Evolutionary conservation across 2,329 filamentous ascomycete genomes (phyloP).

Genomic region (Penicillium janthinellum): DNA sequence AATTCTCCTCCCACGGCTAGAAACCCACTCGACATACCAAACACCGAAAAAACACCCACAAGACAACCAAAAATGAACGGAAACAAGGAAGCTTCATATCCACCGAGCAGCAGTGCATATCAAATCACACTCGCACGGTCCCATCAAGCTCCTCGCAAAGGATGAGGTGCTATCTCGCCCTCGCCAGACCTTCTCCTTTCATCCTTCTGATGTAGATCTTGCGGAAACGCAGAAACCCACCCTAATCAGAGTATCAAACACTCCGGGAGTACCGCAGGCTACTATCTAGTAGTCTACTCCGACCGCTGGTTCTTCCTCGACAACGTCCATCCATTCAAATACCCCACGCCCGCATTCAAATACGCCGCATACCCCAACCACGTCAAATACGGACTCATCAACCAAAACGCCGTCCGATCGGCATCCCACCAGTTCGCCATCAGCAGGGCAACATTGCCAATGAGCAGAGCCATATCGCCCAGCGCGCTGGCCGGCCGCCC

Average conservation of each 20-base stretch:
- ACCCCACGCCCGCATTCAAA: constrained; percentile 68
- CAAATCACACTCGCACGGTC: neutral
- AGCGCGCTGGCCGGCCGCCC: constrained; percentile 74
- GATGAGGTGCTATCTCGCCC: no score
- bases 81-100: neutral
- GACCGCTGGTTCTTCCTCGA: constrained; percentile 43
- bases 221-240: no score
- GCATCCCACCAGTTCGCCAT: constrained; percentile 74
- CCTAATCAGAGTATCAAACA: no score
- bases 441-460: constrained; percentile 72
- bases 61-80: neutral
- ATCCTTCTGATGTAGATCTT: no score
- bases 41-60: neutral
- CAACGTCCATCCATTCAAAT: constrained; percentile 66
- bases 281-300: constrained; percentile 11
- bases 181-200: no score
- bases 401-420: constrained; percentile 71
- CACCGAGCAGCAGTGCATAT: neutral
- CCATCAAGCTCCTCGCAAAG: neutral
- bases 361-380: constrained; percentile 92
- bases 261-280: no score
- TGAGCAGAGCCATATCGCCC: constrained; percentile 71
- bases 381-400: constrained; percentile 76
- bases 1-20: neutral
- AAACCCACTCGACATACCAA: neutral